Base-by-base conservation (phyloP, 352 stramenopile genomes). In the Pythium myriotylum region DNA sequence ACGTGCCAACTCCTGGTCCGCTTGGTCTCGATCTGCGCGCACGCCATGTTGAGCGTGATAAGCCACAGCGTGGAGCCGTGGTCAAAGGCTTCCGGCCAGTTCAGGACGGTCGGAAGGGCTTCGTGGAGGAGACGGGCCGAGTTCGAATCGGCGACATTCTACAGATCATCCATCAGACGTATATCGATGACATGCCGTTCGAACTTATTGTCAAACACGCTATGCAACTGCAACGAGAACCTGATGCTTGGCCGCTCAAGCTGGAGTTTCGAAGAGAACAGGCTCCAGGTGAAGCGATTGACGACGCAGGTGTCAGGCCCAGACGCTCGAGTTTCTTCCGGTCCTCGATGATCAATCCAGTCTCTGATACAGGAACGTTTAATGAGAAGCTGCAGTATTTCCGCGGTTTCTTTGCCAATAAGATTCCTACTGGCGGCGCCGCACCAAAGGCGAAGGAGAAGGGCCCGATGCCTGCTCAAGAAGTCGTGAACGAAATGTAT, bases 301-400 rank as follows among this genome's bases (percentile, higher is more conserved):
- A 66, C 24, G 68, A 72, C n/a, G 70, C 35, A 7, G 29, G 49
- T 47, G 46, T 26, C 19, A 37, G 81, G 27, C 67, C 81, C 19
- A 67, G 84, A n/a, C 70, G 80, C 26, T 88, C 83, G 35, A 90
- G 79, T 47, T 91, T 93, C 54, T 93, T 93, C 43, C 77, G 79
- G 16, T 84, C 81, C 33, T 85, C 74, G 17, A 81, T 88, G 56
- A 76, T 84, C 23, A 89, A 86, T 59, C 67, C 77, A 6, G 83
- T 79, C 9, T 81, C 85, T 46, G 85, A 94, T 49, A 54, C 37
- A 5, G 73, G 76, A 1, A 91, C 84, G 32, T 94, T 94, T 29
- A 92, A 94, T 52, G 85, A 94, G 35, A 94, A 94, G 57, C 62
- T 94, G 41, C 77, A 91, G 52, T 94, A 94, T 51, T 94, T 94